These are phyloP conservation scores for Fragaria nilgerrensis DNA, from an alignment of 306 rosid genomes.

Conservation along the genomic window DNA sequence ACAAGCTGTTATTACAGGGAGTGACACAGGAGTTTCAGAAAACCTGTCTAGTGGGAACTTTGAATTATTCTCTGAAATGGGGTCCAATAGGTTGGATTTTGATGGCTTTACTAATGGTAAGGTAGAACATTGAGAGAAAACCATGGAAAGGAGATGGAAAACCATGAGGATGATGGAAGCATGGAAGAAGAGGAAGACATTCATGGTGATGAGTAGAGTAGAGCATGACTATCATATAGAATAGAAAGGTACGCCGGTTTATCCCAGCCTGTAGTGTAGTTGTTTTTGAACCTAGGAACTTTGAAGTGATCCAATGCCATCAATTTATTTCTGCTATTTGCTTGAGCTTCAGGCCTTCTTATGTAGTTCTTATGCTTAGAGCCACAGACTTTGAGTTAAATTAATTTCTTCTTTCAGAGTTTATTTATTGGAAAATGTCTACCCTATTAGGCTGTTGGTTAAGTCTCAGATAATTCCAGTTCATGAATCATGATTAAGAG, in stretches of 20 bases:
- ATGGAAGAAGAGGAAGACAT: conserved; percentile 7
- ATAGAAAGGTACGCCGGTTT: neutral
- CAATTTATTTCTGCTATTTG: neutral
- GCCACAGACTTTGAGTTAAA: conserved; percentile 1
- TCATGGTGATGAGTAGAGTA: conserved; percentile 7
- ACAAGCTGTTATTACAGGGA: conserved; percentile 8
- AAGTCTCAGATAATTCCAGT: neutral
- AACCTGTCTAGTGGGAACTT: conserved; percentile 10
- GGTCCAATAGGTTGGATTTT: conserved; percentile 13
- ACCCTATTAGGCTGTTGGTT: neutral
- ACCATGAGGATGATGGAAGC: neutral
- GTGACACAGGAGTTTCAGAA: neutral
- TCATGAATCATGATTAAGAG: neutral
- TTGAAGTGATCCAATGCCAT: neutral
- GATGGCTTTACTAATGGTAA: neutral
- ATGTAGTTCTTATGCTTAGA: neutral
- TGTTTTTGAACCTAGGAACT: conserved; percentile 2
- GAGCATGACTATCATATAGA: neutral
- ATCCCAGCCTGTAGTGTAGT: neutral
- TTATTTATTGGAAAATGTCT: neutral
- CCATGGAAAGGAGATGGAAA: conserved; percentile 4
- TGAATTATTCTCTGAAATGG: conserved; percentile 13
- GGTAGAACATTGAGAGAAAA: conserved; percentile 6
- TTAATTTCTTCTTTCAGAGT: neutral
- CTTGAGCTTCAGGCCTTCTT: neutral